Evolutionary conservation across 2,329 filamentous ascomycete species (phyloP).

Genomic region (Diaporthe sp.): DNA sequence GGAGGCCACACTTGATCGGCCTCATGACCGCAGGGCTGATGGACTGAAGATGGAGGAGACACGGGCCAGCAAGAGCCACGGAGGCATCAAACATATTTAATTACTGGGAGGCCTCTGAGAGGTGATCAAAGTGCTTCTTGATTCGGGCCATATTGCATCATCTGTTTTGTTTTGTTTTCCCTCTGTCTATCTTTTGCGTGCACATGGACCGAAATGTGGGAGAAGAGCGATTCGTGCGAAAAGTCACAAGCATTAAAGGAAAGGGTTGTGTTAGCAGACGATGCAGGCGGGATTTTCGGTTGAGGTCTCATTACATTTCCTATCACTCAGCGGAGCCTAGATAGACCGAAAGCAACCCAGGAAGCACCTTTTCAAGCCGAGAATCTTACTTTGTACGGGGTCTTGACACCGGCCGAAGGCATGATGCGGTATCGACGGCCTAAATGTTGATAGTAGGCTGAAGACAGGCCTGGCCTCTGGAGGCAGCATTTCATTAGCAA

Average conservation of each 20-base stretch:
- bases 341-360: conserved; percentile 39
- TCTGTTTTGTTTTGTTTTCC: conserved; percentile 52
- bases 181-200: conserved; percentile 42
- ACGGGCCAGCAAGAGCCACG: conserved; percentile 28
- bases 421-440: neutral
- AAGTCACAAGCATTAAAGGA: conserved; percentile 36
- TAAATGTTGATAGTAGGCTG: no score
- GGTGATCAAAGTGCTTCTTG: conserved; percentile 47
- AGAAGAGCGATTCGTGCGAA: conserved; percentile 36
- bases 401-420: no score
- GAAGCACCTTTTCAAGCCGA: conserved; percentile 34
- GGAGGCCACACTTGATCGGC: neutral
- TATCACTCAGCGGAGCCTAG: conserved; percentile 39
- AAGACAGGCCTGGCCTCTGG: neutral
- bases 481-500: neutral
- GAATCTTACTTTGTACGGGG: neutral
- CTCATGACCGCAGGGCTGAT: conserved; percentile 4
- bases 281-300: conserved; percentile 17
- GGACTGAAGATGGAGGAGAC: conserved; percentile 25
- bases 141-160: conserved; percentile 38
- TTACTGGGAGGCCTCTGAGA: conserved; percentile 40
- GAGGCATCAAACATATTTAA: conserved; percentile 43
- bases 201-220: conserved; percentile 37
- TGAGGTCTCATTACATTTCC: conserved; percentile 35
- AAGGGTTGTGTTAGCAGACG: conserved; percentile 25